A percentile compares a stretch with the other conserved stretches of the same genome.
phyloP scores from a whole-genome alignment of 2,329 filamentous ascomycete species.

The Knufia fluminis region DNA sequence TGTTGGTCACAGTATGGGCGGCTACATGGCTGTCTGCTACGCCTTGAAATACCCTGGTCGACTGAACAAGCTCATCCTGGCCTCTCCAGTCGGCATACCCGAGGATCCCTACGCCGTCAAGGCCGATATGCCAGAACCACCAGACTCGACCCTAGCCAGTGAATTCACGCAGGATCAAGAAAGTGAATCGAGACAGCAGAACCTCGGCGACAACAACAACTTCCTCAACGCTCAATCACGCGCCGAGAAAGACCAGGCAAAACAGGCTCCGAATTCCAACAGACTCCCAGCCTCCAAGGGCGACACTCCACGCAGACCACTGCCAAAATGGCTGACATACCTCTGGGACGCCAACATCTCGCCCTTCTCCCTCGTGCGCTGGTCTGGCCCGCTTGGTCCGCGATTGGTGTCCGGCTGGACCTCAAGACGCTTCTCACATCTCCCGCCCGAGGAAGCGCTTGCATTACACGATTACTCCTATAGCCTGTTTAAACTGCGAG shows the following conservation, averaged over 20 bases:
- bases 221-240: constrained; percentile 43
- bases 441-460: constrained; percentile 69
- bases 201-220: constrained; percentile 43
- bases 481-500: constrained; percentile 82
- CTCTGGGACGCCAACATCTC: constrained; percentile 97
- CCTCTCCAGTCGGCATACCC: constrained; percentile 86
- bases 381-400: constrained; percentile 80
- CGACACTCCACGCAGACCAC: constrained; percentile 45
- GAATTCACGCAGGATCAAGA: constrained; percentile 73
- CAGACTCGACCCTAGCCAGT: constrained; percentile 61
- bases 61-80: constrained; percentile 91
- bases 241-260: constrained; percentile 25
- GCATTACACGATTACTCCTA: constrained; percentile 91
- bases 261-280: constrained; percentile 14
- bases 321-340: constrained; percentile 81
- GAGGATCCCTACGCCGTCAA: constrained; percentile 85
- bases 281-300: constrained; percentile 21
- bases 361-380: constrained; percentile 82
- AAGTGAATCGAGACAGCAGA: constrained; percentile 29
- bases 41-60: constrained; percentile 92
- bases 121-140: constrained; percentile 68
- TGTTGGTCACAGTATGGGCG: constrained; percentile 84
- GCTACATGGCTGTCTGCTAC: constrained; percentile 91
- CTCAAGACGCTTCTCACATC: constrained; percentile 78
- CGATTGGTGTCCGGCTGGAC: constrained; percentile 93